Conservation (phyloP, 345 rosid species). For the Eucalyptus grandis region DNA sequence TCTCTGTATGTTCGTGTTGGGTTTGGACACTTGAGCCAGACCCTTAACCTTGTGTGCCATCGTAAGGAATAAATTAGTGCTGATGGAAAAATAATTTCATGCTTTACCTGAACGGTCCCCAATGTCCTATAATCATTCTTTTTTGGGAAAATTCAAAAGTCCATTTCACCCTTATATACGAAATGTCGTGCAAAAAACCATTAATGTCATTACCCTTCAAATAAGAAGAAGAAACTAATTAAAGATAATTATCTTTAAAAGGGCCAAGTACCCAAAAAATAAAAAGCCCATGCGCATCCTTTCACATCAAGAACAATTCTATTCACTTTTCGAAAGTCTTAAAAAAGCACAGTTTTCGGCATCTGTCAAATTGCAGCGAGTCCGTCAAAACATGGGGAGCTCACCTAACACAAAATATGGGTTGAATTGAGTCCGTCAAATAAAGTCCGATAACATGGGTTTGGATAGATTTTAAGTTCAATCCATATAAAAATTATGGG, state of each 20-base stretch:
- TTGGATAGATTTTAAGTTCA: too few relatives aligned
- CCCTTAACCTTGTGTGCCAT: not conserved
- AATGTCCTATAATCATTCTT: not conserved
- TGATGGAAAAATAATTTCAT: not conserved
- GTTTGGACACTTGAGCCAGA: not conserved
- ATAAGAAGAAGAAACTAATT: not conserved
- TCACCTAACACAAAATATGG: too few relatives aligned
- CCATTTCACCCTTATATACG: not conserved
- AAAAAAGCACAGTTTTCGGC: not conserved
- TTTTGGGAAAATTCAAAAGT: not conserved
- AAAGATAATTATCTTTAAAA: too few relatives aligned
- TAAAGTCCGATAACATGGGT: too few relatives aligned
- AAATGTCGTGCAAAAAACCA: not conserved
- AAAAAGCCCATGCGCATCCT: not conserved
- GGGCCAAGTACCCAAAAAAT: not conserved
- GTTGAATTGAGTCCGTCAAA: too few relatives aligned
- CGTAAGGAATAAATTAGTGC: not conserved
- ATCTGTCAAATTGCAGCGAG: not conserved
- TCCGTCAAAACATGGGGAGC: too few relatives aligned
- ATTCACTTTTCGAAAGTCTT: not conserved
- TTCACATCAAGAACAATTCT: not conserved
- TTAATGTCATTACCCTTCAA: not conserved
- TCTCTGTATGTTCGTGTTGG: not conserved
- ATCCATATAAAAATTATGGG: too few relatives aligned
- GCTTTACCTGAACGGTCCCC: not conserved